Evolutionary conservation across 2,329 filamentous ascomycete genomes (phyloP), one percentile per base, ranked within the genome.

Genomic region (Geosmithia morbida): DNA sequence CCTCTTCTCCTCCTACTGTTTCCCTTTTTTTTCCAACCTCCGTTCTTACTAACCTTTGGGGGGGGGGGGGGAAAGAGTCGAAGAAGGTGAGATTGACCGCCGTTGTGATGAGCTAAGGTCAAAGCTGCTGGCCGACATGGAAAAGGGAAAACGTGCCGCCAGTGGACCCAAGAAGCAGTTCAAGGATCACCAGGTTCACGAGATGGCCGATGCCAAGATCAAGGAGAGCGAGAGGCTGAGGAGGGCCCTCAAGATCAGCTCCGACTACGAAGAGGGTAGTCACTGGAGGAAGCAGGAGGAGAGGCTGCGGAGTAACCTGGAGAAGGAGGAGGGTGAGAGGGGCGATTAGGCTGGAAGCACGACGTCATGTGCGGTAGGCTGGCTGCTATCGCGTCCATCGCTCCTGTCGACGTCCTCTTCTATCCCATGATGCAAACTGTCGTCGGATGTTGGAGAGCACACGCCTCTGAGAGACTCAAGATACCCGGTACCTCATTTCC

Each of bases 171-270:
- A 65, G 48, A 66, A 61, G 47, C 74, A 77, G 10, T 74, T 97
- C 53, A 98, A 97, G 67, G 74, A 81, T 54, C 88, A 97, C 66
- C 87, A 97, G 66, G 88, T 97, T 18, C 92, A 98, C 68, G 92
- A 97, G 67, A 74, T 95, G 62, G 92, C 92, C 17, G 85, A 92
- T 58, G 92, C 90, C 50, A 98, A 98, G 75, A 90, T 94, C 55
- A 84, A 87, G 62, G 92, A 98, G 73, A 95, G 84, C 64, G 89
- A 97, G 67, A 77, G 85, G 56, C 69, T 98, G 61, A 72, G 90
- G 53, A 85, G 74, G 64, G 92, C 92, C 7, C 71, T 98, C 54
- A 89, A 88, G 45, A 94, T 97, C 57, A 81, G 81, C 59, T 82
- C 83, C 59, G 76, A 90, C 61, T 92, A 92, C 57, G 81, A 90